phyloP scores from a whole-genome alignment of 805 yeast genomes.

The Debaryomyces maramus region DNA sequence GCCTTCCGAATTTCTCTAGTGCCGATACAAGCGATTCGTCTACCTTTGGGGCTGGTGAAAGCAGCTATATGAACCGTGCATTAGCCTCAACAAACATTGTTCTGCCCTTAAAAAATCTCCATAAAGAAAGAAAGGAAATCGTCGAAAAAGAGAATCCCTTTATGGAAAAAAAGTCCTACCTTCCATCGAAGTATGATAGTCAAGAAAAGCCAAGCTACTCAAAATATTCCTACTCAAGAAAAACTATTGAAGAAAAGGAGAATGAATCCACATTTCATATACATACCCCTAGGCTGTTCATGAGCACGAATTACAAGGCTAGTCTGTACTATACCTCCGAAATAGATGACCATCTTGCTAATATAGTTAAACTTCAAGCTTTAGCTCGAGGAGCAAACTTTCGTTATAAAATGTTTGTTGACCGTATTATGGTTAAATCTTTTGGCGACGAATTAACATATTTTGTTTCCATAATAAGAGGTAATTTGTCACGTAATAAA shows the following conservation, averaged over 20 bases:
- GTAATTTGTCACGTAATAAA: constrained; percentile 35
- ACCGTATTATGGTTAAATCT: constrained; percentile 59
- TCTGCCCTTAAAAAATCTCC: background rate
- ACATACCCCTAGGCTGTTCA: background rate
- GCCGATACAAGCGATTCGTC: constrained; percentile 30
- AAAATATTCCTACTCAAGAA: background rate
- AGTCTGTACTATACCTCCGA: constrained; percentile 17
- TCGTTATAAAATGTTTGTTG: constrained; percentile 64
- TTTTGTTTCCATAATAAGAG: constrained; percentile 55
- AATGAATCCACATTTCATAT: background rate
- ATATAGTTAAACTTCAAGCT: constrained; percentile 61
- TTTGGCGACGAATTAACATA: constrained; percentile 50
- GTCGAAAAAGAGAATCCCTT: background rate
- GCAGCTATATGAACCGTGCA: constrained; percentile 21
- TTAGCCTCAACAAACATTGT: background rate
- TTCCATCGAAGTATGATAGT: background rate
- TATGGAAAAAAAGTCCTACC: background rate
- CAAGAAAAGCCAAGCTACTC: background rate
- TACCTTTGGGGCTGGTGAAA: constrained; percentile 11
- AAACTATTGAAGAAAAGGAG: background rate
- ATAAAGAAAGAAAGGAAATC: background rate
- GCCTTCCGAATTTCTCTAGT: constrained; percentile 71
- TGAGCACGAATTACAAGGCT: background rate
- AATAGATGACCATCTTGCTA: constrained; percentile 13
- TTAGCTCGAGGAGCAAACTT: constrained; percentile 66